Percentiles rank a stretch among this genome's conserved stretches.
Evolutionary conservation across 139 green algal species (phyloP).

Genomic region (Desmodesmus armatus): DNA sequence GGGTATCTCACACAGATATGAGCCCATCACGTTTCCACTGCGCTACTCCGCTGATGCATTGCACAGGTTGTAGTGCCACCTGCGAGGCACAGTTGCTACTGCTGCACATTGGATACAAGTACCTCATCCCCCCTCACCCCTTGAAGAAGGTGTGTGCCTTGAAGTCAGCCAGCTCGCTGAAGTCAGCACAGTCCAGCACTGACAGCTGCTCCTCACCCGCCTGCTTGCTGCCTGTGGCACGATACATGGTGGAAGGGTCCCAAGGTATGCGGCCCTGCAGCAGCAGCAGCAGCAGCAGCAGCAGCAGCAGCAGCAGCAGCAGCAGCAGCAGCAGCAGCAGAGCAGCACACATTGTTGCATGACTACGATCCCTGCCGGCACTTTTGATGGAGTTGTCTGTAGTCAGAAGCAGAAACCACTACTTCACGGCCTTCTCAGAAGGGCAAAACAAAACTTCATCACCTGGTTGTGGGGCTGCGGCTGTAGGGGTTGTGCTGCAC

Average conservation of each 20-base stretch:
- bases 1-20: too few species aligned
- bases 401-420: neutral
- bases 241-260: conserved; percentile 60
- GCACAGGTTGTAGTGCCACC: neutral
- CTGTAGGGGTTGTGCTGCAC: too few species aligned
- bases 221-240: conserved; percentile 24
- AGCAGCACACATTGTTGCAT: neutral
- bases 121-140: conserved; percentile 29
- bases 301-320: neutral
- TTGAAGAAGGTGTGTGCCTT: conserved; percentile 46
- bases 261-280: conserved; percentile 52
- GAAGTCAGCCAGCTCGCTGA: conserved; percentile 30
- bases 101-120: too few species aligned
- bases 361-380: neutral
- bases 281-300: neutral
- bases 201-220: neutral
- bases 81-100: conserved; percentile 55
- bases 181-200: conserved; percentile 38
- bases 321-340: neutral
- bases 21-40: too few species aligned
- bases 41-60: too few species aligned
- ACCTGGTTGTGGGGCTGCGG: too few species aligned
- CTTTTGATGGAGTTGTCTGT: too few species aligned
- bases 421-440: neutral
- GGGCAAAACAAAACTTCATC: too few species aligned